Evolutionary conservation across 2,329 filamentous ascomycete genomes (phyloP).

Genomic region (Monilinia polystroma): DNA sequence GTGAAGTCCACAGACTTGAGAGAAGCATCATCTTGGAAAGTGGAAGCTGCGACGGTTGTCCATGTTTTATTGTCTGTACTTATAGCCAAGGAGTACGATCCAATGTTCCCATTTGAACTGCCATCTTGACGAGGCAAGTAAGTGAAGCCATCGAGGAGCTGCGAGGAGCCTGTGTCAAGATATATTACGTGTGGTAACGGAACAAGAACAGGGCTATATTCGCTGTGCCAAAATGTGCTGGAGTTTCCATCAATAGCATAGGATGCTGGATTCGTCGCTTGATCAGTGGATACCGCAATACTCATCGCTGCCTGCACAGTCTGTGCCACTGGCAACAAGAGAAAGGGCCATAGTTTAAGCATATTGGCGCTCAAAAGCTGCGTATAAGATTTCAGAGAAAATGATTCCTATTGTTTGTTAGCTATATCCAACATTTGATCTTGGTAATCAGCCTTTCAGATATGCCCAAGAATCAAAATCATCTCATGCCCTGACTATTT

Average conservation of each 20-base stretch:
- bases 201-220: constrained; percentile 33
- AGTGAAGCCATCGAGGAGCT: constrained; percentile 39
- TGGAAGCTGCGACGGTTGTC: constrained; percentile 36
- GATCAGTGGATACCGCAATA: not conserved
- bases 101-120: constrained; percentile 41
- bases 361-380: not conserved
- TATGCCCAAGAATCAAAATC: too few relatives aligned
- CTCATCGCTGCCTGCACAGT: constrained; percentile 1
- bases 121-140: constrained; percentile 41
- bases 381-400: not conserved
- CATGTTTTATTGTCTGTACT: constrained; percentile 40
- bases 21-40: constrained; percentile 26
- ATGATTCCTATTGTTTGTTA: not conserved
- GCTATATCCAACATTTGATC: not conserved
- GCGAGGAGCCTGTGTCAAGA: constrained; percentile 40
- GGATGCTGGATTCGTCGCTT: not conserved
- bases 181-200: constrained; percentile 39
- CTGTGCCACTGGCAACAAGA: not conserved
- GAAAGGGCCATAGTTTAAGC: not conserved
- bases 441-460: too few relatives aligned
- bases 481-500: too few relatives aligned
- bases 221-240: constrained; percentile 41
- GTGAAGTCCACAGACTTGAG: constrained; percentile 23
- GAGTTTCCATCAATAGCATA: constrained; percentile 41
- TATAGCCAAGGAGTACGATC: constrained; percentile 37